Base-by-base conservation (phyloP, 2,329 filamentous ascomycete species). In the Ceratocystis harringtonii region DNA sequence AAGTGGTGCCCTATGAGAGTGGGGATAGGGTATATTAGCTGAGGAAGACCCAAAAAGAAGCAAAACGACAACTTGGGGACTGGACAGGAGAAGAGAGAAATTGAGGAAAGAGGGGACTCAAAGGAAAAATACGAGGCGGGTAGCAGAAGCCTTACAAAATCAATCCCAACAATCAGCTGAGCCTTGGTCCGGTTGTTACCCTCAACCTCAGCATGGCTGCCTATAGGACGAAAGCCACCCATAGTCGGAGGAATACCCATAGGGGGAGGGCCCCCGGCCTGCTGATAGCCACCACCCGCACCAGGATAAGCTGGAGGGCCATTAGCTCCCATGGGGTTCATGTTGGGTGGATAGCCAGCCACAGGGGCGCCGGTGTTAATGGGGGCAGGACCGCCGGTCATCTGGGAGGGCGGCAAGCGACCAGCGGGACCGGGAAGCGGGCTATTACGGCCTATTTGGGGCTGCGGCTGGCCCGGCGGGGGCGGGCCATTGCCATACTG, bases 141-240 rank as follows among this genome's bases (percentile, higher is more conserved):
- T 17, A 48, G 44, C 17, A 48, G 44, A 12, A 17, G 32, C 50
- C 86, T 78, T 79, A 95, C 94, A 81, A 99, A 99, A 77, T 99
- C 94, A 74, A 99, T 97, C 70, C 94, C 94, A 65, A 99, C 94
- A 75, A 99, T 99, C 72, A 99, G 81, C 79, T 97, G 94, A 64
- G 94, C 89, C 80, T 96, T 96, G 79, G 87, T 95, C 74, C 90
- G 85, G 72, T 87, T 90, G 71, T 86, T 89, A 67, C 89, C 92
- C 71, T 96, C 90, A 44, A 95, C 89, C 76, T 97, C 92, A 66
- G 81, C 57, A 8, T 69, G 68, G 44, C 68, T 55, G 70, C 61
- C 69, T 30, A 71, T 73, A 22, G 72, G 69, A 48, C 74, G 75
- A 68, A 57, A 67, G 17, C 45, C 62, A 45, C 61, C 61, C 65